Evolutionary conservation across 2,329 filamentous ascomycete species (phyloP), one percentile per base, ranked within the genome.

Genomic region (Colletotrichum brevisporum): DNA sequence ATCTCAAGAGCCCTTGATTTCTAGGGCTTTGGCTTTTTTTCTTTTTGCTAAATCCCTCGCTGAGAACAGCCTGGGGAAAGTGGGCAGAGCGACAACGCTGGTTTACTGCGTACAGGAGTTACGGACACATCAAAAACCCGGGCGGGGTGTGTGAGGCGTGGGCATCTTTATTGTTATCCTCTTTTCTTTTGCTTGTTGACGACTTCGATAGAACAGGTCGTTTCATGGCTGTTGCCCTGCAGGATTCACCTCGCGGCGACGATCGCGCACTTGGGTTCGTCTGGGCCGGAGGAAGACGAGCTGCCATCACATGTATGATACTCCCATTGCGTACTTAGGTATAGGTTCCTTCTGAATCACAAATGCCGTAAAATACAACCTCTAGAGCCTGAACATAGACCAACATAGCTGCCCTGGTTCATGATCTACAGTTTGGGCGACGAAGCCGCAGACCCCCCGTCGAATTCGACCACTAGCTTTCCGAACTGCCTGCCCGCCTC

Each of bases 401-500:
- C 31, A 36, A 36, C 8, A 36, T 36, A 3, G 31, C 31, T 36
- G 31, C 31, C 10, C 10, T 10, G 31, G 10, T 36, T 36, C 10
- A 24, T 24, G 21, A 24, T 9, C 73, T 78, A 86, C 69, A 86
- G 71, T 74, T 83, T 87, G 3, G 83, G 75, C 18, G 77, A 66
- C 1, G 74, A 72, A 9, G 76, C 78, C 24, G 77, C 84, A 13
- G 75, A 64, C 3, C 73, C 71, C 13, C 76, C 78, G n/a, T 78
- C 85, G 74, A 95, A 87, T 74, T 93, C 89, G 72, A 98, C 89
- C 2, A 98, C 94, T 74, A 98, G 80, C 82, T 98, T 98, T 12
- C 95, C 96, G 83, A 98, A 97, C 80, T 98, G 95, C 71, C 83
- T 90, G 0, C 92, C 94, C 6, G 89, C 88, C 77, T 93, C 94